Evolutionary conservation across 495 filamentous ascomycete species (phyloP), one percentile per base, ranked within the genome.

Genomic region (Usnea hakonensis): DNA sequence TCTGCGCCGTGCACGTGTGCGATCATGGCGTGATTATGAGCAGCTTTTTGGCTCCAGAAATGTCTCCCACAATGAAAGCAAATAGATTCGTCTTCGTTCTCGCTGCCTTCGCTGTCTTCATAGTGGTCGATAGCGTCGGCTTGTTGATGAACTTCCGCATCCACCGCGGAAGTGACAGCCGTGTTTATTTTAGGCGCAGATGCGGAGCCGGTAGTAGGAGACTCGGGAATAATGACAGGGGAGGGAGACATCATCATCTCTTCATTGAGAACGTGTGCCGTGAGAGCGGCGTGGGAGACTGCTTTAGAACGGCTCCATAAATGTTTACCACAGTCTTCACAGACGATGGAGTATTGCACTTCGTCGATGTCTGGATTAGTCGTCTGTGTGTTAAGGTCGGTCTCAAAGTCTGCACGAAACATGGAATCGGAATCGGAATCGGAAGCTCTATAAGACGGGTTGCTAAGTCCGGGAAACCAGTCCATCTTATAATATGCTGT

Each of bases 221-320:
- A 32, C 0, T 52, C 6, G 5, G 13, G 4, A 28, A 28, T 3
- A 5, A 5, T 28, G 11, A 26, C 44, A 28, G 46, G 13, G 30
- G 26, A 17, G 10, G 1, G 1, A 14, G 48, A 28, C 26, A 28
- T 30, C 9, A 16, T n/a, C 0, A 19, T 32, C 28, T 19, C 26
- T 17, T 52, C 23, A 9, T 19, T 14, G n/a, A 58, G 38, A 13
- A 36, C 26, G 10, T 33, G 35, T 33, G 35, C 55, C 16, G 55
- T 30, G 16, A 58, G n/a, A 2, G 55, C 55, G 41, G 19, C 33
- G 21, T 43, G 41, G n/a, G 36, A 38, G 56, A 77, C 80, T 0
- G 72, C 83, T 6, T 81, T 88, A 63, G 83, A 87, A 64, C 78
- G 76, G 0, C 88, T 88, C 68, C 87, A 83, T 84, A 79, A 81